Evolutionary conservation across 108 stramenopile species (phyloP).

Genomic region (Cylindrotheca closterium): DNA sequence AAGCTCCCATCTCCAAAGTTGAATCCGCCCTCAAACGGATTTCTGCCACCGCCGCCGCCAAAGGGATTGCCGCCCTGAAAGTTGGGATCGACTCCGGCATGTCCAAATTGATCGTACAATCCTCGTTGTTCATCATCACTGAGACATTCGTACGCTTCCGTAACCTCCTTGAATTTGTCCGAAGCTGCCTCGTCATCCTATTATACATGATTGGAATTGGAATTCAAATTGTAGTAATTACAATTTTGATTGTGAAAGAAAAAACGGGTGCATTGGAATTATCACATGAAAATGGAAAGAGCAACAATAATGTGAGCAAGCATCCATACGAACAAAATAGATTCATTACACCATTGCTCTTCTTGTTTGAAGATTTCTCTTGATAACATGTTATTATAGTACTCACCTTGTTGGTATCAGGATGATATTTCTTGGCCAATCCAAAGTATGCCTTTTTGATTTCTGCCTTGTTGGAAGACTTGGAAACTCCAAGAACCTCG

Average conservation of each 20-base stretch:
- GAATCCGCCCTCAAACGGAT: conserved; percentile 54
- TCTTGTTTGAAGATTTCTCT: conserved; percentile 58
- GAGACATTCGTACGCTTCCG: conserved; percentile 95
- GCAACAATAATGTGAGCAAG: neutral
- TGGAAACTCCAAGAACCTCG: conserved; percentile 86
- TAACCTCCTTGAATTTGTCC: conserved; percentile 89
- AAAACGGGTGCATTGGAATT: neutral
- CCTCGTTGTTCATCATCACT: conserved; percentile 86
- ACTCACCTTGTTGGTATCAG: conserved; percentile 89
- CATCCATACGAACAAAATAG: conserved; percentile 10
- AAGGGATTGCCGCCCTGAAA: conserved; percentile 52
- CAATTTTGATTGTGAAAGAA: neutral
- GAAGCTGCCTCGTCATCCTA: conserved; percentile 65
- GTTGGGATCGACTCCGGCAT: conserved; percentile 90
- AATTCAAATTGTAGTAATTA: neutral
- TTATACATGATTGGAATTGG: neutral
- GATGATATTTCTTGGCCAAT: conserved; percentile 95
- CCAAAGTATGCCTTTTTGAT: conserved; percentile 93
- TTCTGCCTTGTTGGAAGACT: conserved; percentile 76
- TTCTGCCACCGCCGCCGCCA: conserved; percentile 54
- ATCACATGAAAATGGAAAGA: neutral
- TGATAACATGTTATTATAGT: no score
- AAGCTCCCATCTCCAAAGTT: conserved; percentile 83
- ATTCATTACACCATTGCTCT: conserved; percentile 85
- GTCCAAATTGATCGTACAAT: conserved; percentile 90